Conservation (phyloP, 2,329 filamentous ascomycete species). For the Ciborinia camelliae region DNA sequence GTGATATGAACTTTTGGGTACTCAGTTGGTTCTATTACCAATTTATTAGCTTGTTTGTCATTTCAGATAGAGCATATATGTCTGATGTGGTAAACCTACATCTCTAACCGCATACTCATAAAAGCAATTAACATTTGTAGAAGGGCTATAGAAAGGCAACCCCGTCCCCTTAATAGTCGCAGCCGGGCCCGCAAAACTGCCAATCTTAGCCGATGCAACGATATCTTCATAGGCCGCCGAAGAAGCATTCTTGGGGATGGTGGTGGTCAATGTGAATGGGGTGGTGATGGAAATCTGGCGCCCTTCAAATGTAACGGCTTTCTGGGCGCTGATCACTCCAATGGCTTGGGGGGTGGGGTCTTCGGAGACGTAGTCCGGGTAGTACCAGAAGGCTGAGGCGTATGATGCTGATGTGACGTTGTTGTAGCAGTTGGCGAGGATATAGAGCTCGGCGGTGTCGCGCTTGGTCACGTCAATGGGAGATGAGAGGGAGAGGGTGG, state of each 20-base stretch:
- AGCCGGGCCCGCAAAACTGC: slow-evolving; percentile 6
- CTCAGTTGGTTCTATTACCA: background rate
- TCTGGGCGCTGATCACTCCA: slow-evolving; percentile 3
- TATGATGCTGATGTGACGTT: slow-evolving; percentile 8
- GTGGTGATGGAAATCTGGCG: background rate
- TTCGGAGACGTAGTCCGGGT: slow-evolving; percentile 14
- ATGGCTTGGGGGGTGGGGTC: slow-evolving; percentile 10
- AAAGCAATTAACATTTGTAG: slow-evolving; percentile 4
- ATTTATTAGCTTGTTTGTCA: background rate
- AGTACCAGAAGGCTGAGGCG: slow-evolving; percentile 16
- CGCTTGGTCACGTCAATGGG: slow-evolving; percentile 2
- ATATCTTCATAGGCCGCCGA: background rate
- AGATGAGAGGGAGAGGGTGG: background rate
- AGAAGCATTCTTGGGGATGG: background rate
- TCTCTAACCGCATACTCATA: slow-evolving; percentile 13
- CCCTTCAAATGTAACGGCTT: slow-evolving; percentile 2
- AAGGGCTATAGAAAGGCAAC: slow-evolving; percentile 2
- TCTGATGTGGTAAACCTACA: slow-evolving; percentile 4
- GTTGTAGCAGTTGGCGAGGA: slow-evolving; percentile 17
- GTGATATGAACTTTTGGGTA: background rate
- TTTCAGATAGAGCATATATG: background rate
- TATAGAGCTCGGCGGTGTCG: slow-evolving; percentile 14
- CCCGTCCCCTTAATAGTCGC: slow-evolving; percentile 3
- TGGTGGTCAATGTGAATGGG: background rate
- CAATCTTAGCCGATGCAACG: slow-evolving; percentile 5